Evolutionary conservation across 78 protist species (phyloP).

Genomic region (Chrysochromulina parva): DNA sequence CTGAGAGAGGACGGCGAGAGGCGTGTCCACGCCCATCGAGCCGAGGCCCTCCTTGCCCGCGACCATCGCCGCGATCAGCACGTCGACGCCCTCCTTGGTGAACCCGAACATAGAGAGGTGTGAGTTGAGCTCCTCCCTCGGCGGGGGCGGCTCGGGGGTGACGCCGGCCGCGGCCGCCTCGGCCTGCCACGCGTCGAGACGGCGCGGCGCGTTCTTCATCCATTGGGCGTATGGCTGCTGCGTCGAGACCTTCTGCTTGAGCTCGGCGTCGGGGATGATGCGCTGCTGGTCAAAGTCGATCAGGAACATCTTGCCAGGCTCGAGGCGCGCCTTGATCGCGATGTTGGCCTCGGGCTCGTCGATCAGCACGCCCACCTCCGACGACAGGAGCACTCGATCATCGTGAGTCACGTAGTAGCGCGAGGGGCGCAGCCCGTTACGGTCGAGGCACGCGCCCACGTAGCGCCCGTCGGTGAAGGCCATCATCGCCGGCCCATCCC

Average conservation of each 20-base stretch:
- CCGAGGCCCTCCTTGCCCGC: conserved; percentile 62
- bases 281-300: conserved; percentile 57
- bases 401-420: background rate
- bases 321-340: conserved; percentile 67
- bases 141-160: background rate
- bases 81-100: conserved; percentile 68
- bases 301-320: conserved; percentile 79
- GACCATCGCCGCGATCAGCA: conserved; percentile 56
- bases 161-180: background rate
- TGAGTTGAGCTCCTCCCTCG: background rate
- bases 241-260: conserved; percentile 53
- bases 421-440: background rate
- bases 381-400: background rate
- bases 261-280: conserved; percentile 59
- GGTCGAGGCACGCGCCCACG: too few species aligned
- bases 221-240: conserved; percentile 55
- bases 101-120: conserved; percentile 61
- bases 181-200: background rate
- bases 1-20: conserved; percentile 73
- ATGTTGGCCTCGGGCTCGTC: background rate
- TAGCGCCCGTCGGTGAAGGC: conserved; percentile 80
- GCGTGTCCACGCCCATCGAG: conserved; percentile 85
- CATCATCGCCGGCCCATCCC: conserved; percentile 91
- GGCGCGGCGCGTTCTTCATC: conserved; percentile 25
- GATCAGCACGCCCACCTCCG: conserved; percentile 17